Evolutionary conservation across 78 protist genomes (phyloP), one percentile per base, ranked within the genome.

Genomic region (Goniomonas avonlea): DNA sequence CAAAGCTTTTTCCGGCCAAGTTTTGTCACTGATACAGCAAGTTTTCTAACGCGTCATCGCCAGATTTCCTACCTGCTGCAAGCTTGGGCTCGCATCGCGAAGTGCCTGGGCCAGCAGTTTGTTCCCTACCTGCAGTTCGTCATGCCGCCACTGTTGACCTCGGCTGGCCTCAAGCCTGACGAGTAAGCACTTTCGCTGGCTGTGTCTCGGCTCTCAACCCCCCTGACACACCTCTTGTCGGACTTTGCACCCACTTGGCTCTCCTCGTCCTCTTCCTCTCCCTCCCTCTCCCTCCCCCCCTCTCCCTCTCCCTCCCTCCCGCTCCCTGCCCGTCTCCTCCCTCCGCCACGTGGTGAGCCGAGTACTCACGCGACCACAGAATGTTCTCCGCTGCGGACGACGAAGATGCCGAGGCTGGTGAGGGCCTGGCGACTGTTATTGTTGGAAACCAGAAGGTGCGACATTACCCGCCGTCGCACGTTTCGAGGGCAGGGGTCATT

Each of bases 61-160:
- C 70, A 56, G 65, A 25, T 27, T 50, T 56, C 84, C n/a, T 92
- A 86, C 82, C 45, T 89, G 73, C 80, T 89, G 59, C 45, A 88
- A n/a, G 93, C 95, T 23, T 81, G 79, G 85, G 88, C 87, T 23
- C 85, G 98, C 61, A 82, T 94, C 66, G 81, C 89, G 45, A 82
- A 80, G 81, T 71, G 85, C 48, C 76, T 93, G 31, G 88, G 86
- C 31, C 73, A 59, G 34, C 91, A 86, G 31, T 94, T 94, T 53
- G 50, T 37, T 15, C 95, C 92, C 38, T 94, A 89, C 83, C 82
- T 94, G 37, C 38, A 43, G 1, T 31, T 9, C 50, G 88, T 87
- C 25, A 79, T 91, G 85, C 85, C 85, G 32, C 88, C 91, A 69
- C 71, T 93, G 23, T 32, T 91, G 27, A 2, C 5, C 29, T 59